Base-by-base conservation (phyloP, 1,284 basidiomycete species). In the Pisolithus thermaeus region DNA sequence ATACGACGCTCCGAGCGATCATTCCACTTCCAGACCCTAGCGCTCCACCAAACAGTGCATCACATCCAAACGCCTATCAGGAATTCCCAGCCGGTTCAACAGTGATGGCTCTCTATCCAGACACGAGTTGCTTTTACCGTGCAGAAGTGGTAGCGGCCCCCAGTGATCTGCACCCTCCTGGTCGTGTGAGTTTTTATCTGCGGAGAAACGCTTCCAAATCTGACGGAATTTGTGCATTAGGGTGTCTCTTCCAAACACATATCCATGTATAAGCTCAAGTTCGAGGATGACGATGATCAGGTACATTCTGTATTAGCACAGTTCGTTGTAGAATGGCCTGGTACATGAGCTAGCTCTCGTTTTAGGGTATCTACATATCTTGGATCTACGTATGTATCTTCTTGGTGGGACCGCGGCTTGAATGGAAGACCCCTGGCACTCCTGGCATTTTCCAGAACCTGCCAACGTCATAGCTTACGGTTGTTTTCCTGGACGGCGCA, bases 101-200 rank as follows among this genome's bases (percentile, higher is more conserved):
- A 0, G 89, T 91, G 6, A 80, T 91, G 78, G 88, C 86, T 1
- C 70, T 91, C 12, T 91, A 90, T 66, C 89, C 88, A 0, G 89
- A 91, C 61, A 91, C 88, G 0, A 90, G 87, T 58, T 90, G 87
- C 63, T 91, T 91, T 70, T 91, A 91, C 60, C 83, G 85, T 18
- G 89, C 89, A 6, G 84, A 89, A 61, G 88, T 90, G 3, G 75
- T 89, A 43, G 73, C 79, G 14, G 77, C 79, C 7, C 87, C 86
- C 7, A 78, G 72, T 58, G 81, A 84, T 48, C 67, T 78, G 51
- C 75, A 74, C 46, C 71, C 74, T 2, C 55, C 66, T 12, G 70
- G 71, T 53, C 72, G 80, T 48, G 83, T 84, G 59, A 71, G 77
- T 67, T 35, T n/a, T 25, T 46, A 51, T 45, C 14, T 43, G 27